phyloP scores from a whole-genome alignment of 2,329 filamentous ascomycete species.

The Neonectria faginata region DNA sequence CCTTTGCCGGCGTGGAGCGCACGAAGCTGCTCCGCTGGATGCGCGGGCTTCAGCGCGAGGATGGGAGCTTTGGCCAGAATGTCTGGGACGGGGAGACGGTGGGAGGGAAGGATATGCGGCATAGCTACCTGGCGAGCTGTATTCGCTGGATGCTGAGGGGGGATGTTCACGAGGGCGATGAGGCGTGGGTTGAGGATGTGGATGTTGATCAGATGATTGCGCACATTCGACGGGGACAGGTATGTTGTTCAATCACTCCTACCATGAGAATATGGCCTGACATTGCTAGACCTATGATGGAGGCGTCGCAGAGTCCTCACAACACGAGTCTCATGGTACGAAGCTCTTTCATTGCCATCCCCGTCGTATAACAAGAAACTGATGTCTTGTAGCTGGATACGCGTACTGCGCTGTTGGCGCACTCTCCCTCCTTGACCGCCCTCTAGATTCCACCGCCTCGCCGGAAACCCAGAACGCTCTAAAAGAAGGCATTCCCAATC shows the following conservation, averaged over 20 bases:
- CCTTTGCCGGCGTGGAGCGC: slow-evolving; percentile 74
- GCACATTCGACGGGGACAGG: slow-evolving; percentile 76
- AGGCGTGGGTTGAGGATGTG: slow-evolving; percentile 75
- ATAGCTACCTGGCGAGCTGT: slow-evolving; percentile 85
- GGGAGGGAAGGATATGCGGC: slow-evolving; percentile 86
- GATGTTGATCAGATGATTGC: slow-evolving; percentile 75
- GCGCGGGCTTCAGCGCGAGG: slow-evolving; percentile 76
- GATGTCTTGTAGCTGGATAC: slow-evolving; percentile 74
- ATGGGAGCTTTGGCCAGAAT: slow-evolving; percentile 93
- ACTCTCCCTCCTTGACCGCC: slow-evolving; percentile 78
- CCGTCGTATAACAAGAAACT: slow-evolving; percentile 20
- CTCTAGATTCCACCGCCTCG: slow-evolving; percentile 52
- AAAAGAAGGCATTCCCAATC: slow-evolving; percentile 51
- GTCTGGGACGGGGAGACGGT: slow-evolving; percentile 70
- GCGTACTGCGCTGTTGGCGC: slow-evolving; percentile 89
- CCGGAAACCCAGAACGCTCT: slow-evolving; percentile 44
- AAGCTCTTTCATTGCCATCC: neutral
- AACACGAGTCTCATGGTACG: slow-evolving; percentile 84
- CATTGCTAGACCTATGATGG: slow-evolving; percentile 79
- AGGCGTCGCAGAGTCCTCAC: slow-evolving; percentile 81
- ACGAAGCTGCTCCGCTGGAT: slow-evolving; percentile 79
- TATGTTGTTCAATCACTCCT: slow-evolving; percentile 27
- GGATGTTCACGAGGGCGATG: slow-evolving; percentile 60
- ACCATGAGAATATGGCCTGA: slow-evolving; percentile 19
- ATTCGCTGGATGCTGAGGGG: slow-evolving; percentile 86